phyloP scores from a whole-genome alignment of 2,329 filamentous ascomycete genomes.

The Diaporthe ampelina region DNA sequence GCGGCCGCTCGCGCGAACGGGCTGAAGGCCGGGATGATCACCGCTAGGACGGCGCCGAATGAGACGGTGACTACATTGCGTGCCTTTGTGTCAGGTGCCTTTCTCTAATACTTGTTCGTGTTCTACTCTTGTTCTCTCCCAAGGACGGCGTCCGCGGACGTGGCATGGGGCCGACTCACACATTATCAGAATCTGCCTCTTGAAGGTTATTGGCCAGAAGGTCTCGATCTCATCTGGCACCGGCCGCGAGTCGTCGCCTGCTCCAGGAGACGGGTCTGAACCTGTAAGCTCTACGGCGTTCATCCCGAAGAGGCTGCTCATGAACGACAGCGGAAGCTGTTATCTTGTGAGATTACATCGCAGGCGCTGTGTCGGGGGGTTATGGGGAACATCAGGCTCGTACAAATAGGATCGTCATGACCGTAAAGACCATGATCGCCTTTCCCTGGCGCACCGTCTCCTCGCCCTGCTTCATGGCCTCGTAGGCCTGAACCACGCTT shows the following conservation, averaged over 20 bases:
- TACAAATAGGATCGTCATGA: slow-evolving; percentile 46
- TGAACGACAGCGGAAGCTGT: slow-evolving; percentile 54
- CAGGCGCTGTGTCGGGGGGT: not conserved
- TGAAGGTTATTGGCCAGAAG: slow-evolving; percentile 38
- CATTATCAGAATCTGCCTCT: slow-evolving; percentile 38
- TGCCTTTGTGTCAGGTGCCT: not conserved
- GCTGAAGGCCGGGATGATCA: slow-evolving; percentile 38
- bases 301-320: slow-evolving; percentile 56
- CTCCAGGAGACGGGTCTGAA: not conserved
- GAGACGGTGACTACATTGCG: slow-evolving; percentile 35
- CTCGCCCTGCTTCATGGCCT: slow-evolving; percentile 13
- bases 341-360: not conserved
- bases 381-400: no score
- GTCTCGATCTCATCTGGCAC: slow-evolving; percentile 31
- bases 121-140: no score
- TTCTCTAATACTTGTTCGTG: not conserved
- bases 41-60: slow-evolving; percentile 32
- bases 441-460: slow-evolving; percentile 35
- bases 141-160: not conserved
- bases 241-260: slow-evolving; percentile 6
- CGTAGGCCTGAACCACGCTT: slow-evolving; percentile 33
- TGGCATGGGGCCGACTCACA: slow-evolving; percentile 7
- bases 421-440: slow-evolving; percentile 37
- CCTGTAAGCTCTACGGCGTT: slow-evolving; percentile 48
- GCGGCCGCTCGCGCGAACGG: slow-evolving; percentile 29